Evolutionary conservation across 2,329 filamentous ascomycete genomes (phyloP).

Genomic region (Cladorrhinum sp.): DNA sequence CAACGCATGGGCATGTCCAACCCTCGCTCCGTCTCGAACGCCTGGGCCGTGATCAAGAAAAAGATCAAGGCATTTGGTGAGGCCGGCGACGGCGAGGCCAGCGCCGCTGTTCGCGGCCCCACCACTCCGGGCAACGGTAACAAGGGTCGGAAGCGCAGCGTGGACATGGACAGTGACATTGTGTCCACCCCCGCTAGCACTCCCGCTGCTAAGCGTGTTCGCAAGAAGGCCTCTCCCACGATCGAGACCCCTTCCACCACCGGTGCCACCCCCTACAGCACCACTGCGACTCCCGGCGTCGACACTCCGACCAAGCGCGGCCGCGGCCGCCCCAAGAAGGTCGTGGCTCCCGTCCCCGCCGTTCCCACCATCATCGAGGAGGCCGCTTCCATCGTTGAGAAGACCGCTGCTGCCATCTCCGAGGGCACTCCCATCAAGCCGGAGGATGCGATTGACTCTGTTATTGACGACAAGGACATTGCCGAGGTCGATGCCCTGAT

Average conservation of each 20-base stretch:
- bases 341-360: neutral
- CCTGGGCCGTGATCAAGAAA: conserved; percentile 9
- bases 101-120: neutral
- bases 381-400: neutral
- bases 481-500: neutral
- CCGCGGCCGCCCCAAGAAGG: neutral
- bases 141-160: neutral
- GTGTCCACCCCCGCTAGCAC: too few species aligned
- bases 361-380: neutral
- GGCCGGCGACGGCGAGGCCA: neutral
- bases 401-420: neutral
- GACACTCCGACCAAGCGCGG: neutral
- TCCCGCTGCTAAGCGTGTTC: too few species aligned
- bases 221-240: too few species aligned
- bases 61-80: conserved; percentile 3
- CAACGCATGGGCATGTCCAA: conserved; percentile 9
- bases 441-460: neutral
- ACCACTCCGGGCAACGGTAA: neutral
- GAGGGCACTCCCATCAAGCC: neutral
- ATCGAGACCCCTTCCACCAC: neutral
- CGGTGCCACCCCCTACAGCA: neutral
- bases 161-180: neutral
- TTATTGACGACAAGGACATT: neutral
- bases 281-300: too few species aligned
- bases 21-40: conserved; percentile 10